A percentile compares a stretch with the other conserved stretches of the same genome.
phyloP scores from a whole-genome alignment of 2,329 filamentous ascomycete species.

The Xylaria polymorpha region DNA sequence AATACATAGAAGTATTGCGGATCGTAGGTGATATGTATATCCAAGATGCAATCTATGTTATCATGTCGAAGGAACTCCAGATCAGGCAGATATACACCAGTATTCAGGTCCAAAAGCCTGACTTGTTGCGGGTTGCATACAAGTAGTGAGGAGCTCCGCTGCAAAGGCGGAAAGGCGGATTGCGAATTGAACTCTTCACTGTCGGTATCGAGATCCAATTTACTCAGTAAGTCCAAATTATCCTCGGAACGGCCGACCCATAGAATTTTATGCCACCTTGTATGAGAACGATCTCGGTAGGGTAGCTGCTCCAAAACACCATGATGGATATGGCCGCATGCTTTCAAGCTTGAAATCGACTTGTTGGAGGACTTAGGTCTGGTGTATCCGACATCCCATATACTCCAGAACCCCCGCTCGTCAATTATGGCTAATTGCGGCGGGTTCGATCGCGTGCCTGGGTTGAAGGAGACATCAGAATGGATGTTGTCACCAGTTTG shows the following conservation, averaged over 20 bases:
- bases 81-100: conserved; percentile 45
- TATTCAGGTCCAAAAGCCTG: conserved; percentile 46
- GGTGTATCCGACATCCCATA: conserved; percentile 69
- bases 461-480: conserved; percentile 73
- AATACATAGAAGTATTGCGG: conserved; percentile 48
- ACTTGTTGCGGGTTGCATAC: conserved; percentile 48
- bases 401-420: conserved; percentile 71
- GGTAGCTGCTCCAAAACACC: conserved; percentile 54
- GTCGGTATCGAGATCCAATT: conserved; percentile 54
- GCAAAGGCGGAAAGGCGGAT: conserved; percentile 52
- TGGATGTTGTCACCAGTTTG: conserved; percentile 67
- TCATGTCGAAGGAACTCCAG: conserved; percentile 42
- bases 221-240: conserved; percentile 48
- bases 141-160: conserved; percentile 68
- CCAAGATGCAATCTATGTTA: conserved; percentile 44
- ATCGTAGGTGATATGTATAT: conserved; percentile 46
- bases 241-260: conserved; percentile 53
- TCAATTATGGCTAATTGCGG: conserved; percentile 76
- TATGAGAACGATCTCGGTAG: conserved; percentile 44
- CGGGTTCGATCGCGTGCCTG: conserved; percentile 59
- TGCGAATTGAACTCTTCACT: conserved; percentile 36
- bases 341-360: conserved; percentile 50
- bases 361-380: conserved; percentile 51
- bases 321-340: conserved; percentile 59
- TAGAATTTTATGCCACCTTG: conserved; percentile 57